Evolutionary conservation across 2,329 filamentous ascomycete genomes (phyloP), one percentile per base, ranked within the genome.

Genomic region (Aspergillus ustus): DNA sequence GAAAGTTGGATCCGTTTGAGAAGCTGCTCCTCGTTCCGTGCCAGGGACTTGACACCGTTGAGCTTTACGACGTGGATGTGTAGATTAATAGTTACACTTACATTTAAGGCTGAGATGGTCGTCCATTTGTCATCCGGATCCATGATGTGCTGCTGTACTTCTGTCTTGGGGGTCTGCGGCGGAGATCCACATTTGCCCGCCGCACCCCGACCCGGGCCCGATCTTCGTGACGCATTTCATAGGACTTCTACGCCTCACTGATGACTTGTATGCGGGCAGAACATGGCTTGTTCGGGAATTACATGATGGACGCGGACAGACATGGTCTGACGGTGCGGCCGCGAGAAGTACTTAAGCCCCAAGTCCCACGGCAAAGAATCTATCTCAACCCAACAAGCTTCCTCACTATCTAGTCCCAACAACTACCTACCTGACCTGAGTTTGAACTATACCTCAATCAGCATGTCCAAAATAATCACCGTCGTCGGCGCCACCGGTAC

Each of bases 381-480:
- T 11, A 40, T 40, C 8, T 5, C 34, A 40, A 15, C 34, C 15
- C 34, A 40, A 15, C 34, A 40, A 8, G 31, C 7, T 37, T 37
- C 25, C 9, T 37, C 3, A 37, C 8, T 8, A 37, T 37, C 11
- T 8, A 37, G 9, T 37, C n/a, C 45, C 19, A 13, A 48, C 9
- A 45, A 25, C 25, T 45, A 15, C 43, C 7, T 15, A 6, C 43
- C 43, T 45, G 25, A 29, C 8, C 25, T n/a, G 28, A 52, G 8
- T 37, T 31, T 20, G 7, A 34, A 22, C 19, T 13, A 25, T 7
- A 9, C 20, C 15, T n/a, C 4, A 6, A 20, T 25, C 0, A 54
- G 15, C 1, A 85, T 57, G 54, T 20, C 49, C 49, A 59, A 52
- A 28, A 31, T 53, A 1, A 59, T 59, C 17, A 51, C 49, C 17